Evolutionary conservation across 371 early-diverging fungal genomes (phyloP).

Genomic region (Zychaea mexicana): DNA sequence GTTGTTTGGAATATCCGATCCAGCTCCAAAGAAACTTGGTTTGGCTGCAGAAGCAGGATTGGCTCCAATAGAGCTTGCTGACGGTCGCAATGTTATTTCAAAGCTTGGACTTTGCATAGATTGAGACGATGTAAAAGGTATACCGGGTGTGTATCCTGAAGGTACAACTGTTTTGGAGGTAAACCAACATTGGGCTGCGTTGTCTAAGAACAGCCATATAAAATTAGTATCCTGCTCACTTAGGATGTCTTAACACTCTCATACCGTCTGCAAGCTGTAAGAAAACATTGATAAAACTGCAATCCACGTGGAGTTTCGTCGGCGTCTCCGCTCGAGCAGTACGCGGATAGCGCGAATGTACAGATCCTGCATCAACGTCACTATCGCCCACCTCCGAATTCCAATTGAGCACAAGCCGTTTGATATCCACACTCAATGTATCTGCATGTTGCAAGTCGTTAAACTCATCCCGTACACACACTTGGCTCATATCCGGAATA

Average conservation of each 20-base stretch:
- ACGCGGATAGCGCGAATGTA: constrained; percentile 1
- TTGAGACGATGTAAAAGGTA: not conserved
- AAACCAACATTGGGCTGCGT: constrained; percentile 40
- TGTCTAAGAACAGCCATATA: constrained; percentile 14
- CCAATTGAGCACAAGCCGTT: constrained; percentile 23
- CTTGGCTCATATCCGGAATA: constrained; percentile 51
- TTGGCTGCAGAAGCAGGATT: constrained; percentile 16
- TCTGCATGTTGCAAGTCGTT: constrained; percentile 35
- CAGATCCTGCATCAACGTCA: not conserved
- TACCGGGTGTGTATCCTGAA: not conserved
- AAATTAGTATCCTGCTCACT: not conserved
- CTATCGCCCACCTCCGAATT: constrained; percentile 6
- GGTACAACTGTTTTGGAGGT: constrained; percentile 30
- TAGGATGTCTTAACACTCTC: too few species aligned
- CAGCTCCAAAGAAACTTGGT: constrained; percentile 36
- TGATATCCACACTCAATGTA: constrained; percentile 42
- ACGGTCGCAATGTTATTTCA: constrained; percentile 46
- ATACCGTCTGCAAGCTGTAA: constrained; percentile 36
- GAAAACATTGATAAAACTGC: constrained; percentile 45
- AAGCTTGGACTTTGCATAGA: constrained; percentile 33
- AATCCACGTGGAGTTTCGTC: constrained; percentile 36
- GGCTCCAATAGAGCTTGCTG: constrained; percentile 16
- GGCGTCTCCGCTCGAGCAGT: constrained; percentile 14
- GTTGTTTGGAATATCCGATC: constrained; percentile 37
- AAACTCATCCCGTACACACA: constrained; percentile 33